A percentile compares a stretch with the other conserved stretches of the same genome.
phyloP scores from a whole-genome alignment of 2,329 filamentous ascomycete genomes.

The Cordyceps fumosorosea region DNA sequence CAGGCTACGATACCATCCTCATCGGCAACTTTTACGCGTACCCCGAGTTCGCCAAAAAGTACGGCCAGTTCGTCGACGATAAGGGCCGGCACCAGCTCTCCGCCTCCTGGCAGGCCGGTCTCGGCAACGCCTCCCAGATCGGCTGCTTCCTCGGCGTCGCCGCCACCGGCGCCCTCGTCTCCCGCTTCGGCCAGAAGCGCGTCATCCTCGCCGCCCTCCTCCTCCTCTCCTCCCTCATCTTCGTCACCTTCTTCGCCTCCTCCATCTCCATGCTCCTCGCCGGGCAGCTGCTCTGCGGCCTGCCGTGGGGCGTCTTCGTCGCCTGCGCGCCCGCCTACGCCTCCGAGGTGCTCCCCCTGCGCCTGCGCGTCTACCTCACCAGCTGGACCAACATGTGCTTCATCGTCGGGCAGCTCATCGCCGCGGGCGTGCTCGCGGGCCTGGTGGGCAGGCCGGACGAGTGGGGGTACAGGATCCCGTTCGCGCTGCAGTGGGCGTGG shows the following conservation, averaged over 20 bases:
- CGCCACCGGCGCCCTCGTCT: constrained; percentile 35
- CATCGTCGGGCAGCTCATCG: constrained; percentile 35
- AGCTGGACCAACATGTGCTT: constrained; percentile 37
- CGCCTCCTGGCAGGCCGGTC: constrained; percentile 39
- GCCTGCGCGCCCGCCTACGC: constrained; percentile 37
- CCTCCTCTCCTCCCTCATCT: constrained; percentile 32
- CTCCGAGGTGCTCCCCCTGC: constrained; percentile 27
- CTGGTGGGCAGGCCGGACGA: constrained; percentile 26
- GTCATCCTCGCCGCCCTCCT: constrained; percentile 34
- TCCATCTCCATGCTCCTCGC: constrained; percentile 29
- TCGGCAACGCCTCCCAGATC: constrained; percentile 34
- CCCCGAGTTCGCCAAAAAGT: constrained; percentile 24
- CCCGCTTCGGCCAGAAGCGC: constrained; percentile 32
- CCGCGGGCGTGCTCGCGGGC: constrained; percentile 31
- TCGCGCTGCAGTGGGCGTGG: constrained; percentile 39
- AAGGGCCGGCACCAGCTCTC: constrained; percentile 30
- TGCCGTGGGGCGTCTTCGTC: constrained; percentile 34
- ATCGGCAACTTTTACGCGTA: constrained; percentile 22
- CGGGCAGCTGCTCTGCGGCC: constrained; percentile 33
- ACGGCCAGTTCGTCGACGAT: constrained; percentile 20
- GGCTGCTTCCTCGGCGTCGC: constrained; percentile 41
- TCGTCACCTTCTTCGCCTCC: constrained; percentile 35
- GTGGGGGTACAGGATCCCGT: constrained; percentile 38
- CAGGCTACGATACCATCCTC: constrained; percentile 16
- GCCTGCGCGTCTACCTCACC: constrained; percentile 31